These are phyloP conservation scores for Blepharisma stoltei DNA, from an alignment of 73 alveolate species.

Conservation along the genomic window DNA sequence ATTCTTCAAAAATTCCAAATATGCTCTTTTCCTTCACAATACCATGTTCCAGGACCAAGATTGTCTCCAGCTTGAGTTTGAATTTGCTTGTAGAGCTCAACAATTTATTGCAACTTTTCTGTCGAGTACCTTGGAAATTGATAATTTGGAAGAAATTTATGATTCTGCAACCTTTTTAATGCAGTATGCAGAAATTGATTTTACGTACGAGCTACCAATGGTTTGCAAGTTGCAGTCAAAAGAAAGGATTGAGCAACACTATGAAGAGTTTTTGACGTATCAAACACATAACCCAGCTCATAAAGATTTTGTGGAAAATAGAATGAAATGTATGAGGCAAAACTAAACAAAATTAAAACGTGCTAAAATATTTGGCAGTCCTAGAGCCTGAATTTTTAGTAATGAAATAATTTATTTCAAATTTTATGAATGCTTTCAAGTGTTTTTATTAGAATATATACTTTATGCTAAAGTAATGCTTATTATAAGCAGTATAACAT, in stretches of 20 bases:
- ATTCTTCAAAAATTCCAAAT: neutral
- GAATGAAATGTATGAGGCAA: too few relatives aligned
- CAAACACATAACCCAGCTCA: conserved; percentile 39
- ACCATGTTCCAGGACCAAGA: neutral
- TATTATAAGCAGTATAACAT: too few relatives aligned
- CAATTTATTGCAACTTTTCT: neutral
- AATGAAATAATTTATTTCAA: too few relatives aligned
- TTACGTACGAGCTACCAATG: conserved; percentile 1
- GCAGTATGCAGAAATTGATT: neutral
- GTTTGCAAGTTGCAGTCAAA: neutral
- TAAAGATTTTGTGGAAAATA: too few relatives aligned
- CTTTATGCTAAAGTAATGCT: too few relatives aligned
- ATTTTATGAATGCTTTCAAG: too few relatives aligned
- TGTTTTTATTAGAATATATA: too few relatives aligned
- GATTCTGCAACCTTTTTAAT: neutral
- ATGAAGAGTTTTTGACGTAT: conserved; percentile 46
- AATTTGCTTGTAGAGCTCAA: neutral
- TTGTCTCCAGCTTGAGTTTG: neutral
- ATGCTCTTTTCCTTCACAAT: neutral
- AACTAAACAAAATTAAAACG: too few relatives aligned
- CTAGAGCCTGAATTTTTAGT: too few relatives aligned
- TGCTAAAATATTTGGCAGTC: too few relatives aligned
- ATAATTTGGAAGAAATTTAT: neutral
- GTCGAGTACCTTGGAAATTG: neutral
- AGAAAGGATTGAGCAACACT: conserved; percentile 32